Percentiles rank a stretch among this genome's conserved stretches.
Evolutionary conservation across 768 basidiomycete species (phyloP).

Genomic region (Suillus ampliporus): DNA sequence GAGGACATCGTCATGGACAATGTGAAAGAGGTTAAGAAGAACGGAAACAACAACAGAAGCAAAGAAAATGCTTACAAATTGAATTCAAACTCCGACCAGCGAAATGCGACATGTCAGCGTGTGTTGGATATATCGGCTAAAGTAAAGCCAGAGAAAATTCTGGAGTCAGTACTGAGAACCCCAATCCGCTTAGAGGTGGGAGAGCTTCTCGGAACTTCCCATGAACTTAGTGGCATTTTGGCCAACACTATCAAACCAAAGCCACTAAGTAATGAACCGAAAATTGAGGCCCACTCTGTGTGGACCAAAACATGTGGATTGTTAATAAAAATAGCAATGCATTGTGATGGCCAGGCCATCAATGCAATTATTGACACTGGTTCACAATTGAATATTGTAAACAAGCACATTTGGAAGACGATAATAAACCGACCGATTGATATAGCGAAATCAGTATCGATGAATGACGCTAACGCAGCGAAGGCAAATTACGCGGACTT

Average conservation of each 20-base stretch:
- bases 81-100: background rate
- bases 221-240: conserved; percentile 5
- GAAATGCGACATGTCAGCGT: background rate
- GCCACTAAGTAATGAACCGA: background rate
- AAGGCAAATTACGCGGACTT: conserved; percentile 25
- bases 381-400: conserved; percentile 32
- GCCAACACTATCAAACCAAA: conserved; percentile 3
- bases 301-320: background rate
- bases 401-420: conserved; percentile 13
- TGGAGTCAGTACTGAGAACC: background rate
- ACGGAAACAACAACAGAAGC: background rate
- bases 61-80: background rate
- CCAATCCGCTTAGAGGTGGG: conserved; percentile 2
- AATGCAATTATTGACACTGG: conserved; percentile 33
- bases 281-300: background rate
- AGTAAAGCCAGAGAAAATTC: background rate
- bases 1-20: no score
- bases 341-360: conserved; percentile 15
- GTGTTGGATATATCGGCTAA: background rate
- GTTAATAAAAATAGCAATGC: conserved; percentile 12
- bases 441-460: conserved; percentile 18
- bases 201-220: conserved; percentile 8
- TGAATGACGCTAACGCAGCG: conserved; percentile 37
- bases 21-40: background rate
- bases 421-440: conserved; percentile 20